Evolutionary conservation across 805 yeast genomes (phyloP).

Genomic region (Ascoidea asiatica): DNA sequence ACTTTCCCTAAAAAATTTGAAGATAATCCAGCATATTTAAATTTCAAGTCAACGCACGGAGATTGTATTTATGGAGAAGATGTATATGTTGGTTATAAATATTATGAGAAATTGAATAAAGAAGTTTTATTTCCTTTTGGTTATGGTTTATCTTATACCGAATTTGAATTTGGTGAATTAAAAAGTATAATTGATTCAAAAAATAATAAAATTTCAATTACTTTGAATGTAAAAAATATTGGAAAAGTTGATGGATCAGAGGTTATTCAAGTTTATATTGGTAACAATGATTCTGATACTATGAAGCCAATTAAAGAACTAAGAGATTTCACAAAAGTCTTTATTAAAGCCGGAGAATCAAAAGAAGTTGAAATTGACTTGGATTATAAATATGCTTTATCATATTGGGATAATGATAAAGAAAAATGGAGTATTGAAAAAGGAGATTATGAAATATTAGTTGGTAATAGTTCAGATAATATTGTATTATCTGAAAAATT

Average conservation of each 20-base stretch:
- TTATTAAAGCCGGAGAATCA: constrained; percentile 29
- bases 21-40: constrained; percentile 45
- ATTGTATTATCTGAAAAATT: too few relatives aligned
- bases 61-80: constrained; percentile 51
- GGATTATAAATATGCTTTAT: constrained; percentile 21
- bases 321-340: constrained; percentile 41
- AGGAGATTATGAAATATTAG: too few relatives aligned
- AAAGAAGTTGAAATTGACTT: constrained; percentile 23
- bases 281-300: constrained; percentile 17
- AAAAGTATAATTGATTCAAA: constrained; percentile 16
- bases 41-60: constrained; percentile 37
- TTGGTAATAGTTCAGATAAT: too few relatives aligned
- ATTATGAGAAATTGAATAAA: constrained; percentile 36
- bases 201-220: constrained; percentile 15
- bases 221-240: constrained; percentile 32
- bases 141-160: constrained; percentile 41
- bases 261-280: constrained; percentile 39
- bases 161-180: constrained; percentile 25
- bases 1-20: constrained; percentile 37
- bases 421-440: too few relatives aligned
- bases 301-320: constrained; percentile 45
- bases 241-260: constrained; percentile 38
- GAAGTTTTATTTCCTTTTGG: constrained; percentile 49
- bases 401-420: too few relatives aligned
- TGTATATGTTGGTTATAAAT: constrained; percentile 49